Evolutionary conservation across 2,329 filamentous ascomycete genomes (phyloP).

Genomic region (Trichoderma cornu-damae): DNA sequence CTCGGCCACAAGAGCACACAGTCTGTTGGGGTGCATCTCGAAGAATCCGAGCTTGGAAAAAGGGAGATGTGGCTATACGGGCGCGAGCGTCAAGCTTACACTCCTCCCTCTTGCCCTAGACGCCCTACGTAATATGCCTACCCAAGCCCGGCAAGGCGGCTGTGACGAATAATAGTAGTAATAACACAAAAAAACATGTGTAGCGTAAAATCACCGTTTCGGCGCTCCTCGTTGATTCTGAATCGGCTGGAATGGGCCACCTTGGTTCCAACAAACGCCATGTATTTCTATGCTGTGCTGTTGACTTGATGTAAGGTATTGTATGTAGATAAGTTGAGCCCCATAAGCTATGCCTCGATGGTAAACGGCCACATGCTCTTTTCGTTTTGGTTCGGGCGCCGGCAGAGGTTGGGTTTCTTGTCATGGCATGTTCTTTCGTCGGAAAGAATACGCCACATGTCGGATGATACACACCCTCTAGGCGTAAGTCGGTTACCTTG

Average conservation of each 20-base stretch:
- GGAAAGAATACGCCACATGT: neutral
- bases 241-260: too few relatives aligned
- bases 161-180: neutral
- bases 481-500: slow-evolving; percentile 2
- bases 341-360: neutral
- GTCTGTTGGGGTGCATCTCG: too few relatives aligned
- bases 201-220: too few relatives aligned
- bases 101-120: too few relatives aligned
- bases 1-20: too few relatives aligned
- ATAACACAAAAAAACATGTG: too few relatives aligned
- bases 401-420: neutral
- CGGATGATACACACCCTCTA: slow-evolving; percentile 9
- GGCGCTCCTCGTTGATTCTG: too few relatives aligned
- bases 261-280: slow-evolving; percentile 6
- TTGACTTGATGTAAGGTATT: slow-evolving; percentile 14
- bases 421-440: neutral
- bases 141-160: too few relatives aligned
- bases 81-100: neutral
- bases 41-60: too few relatives aligned
- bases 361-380: neutral
- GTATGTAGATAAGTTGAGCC: slow-evolving; percentile 5
- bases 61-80: too few relatives aligned
- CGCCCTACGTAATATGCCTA: too few relatives aligned
- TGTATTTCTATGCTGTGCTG: slow-evolving; percentile 16
- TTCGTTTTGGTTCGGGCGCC: neutral